Percentiles rank a stretch among this genome's conserved stretches.
Conservation (phyloP, 208 protist genomes). For the Trypanosoma avium region DNA sequence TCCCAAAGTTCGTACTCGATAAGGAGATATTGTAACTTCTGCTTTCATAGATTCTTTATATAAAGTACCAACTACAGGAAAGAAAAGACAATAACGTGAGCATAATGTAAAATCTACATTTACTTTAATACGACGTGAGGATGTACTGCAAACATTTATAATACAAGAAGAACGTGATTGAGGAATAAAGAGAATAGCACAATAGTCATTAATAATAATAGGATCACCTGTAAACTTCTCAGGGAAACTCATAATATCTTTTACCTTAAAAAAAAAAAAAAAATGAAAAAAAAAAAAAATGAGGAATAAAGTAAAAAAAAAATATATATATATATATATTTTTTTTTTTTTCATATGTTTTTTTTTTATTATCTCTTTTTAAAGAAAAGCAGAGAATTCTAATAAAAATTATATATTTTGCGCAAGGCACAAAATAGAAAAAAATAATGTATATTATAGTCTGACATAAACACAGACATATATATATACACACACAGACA, state of each 20-base stretch:
- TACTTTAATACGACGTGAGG: conserved; percentile 6
- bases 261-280: conserved; percentile 5
- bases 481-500: too few species aligned
- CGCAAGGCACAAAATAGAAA: too few species aligned
- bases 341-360: not conserved
- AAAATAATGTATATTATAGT: too few species aligned
- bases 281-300: conserved; percentile 13
- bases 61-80: not conserved
- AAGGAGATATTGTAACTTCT: conserved; percentile 8
- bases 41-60: not conserved
- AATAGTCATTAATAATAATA: conserved; percentile 10
- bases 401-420: too few species aligned
- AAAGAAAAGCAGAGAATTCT: too few species aligned
- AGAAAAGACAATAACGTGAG: conserved; percentile 12
- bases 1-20: conserved; percentile 11
- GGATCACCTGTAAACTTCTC: conserved; percentile 8
- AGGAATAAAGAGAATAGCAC: conserved; percentile 11
- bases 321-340: not conserved
- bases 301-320: conserved; percentile 8
- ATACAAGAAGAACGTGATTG: not conserved
- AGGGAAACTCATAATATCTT: conserved; percentile 9
- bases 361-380: conserved; percentile 11
- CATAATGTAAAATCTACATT: conserved; percentile 2
- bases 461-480: too few species aligned
- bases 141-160: not conserved